Conservation (phyloP, 176 grass and related monocot species). For the Oryza rufipogon region DNA sequence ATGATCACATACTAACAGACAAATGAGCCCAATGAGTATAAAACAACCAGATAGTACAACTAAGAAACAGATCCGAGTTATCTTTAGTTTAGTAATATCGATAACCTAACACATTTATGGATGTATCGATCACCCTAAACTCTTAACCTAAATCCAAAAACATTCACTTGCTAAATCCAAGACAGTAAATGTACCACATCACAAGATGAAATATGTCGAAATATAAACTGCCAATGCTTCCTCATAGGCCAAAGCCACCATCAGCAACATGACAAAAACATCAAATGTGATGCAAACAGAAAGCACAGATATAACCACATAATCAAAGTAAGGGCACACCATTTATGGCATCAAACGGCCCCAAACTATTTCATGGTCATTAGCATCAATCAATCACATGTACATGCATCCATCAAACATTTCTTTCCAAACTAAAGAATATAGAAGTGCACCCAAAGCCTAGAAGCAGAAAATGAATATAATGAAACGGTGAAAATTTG, state of each 20-base stretch:
- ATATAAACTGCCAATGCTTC: background rate
- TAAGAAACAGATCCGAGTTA: background rate
- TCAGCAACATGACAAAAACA: background rate
- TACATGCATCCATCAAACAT: background rate
- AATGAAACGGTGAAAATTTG: background rate
- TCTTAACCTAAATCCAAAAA: background rate
- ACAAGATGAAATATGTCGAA: background rate
- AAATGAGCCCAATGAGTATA: background rate
- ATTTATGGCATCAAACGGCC: background rate
- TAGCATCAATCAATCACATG: background rate
- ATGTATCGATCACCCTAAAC: background rate
- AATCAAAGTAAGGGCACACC: background rate
- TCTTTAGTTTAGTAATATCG: background rate
- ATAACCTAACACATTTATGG: background rate
- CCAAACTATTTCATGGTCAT: background rate
- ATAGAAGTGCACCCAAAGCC: background rate
- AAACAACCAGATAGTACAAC: background rate
- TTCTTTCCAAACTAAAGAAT: background rate
- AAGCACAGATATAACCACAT: background rate
- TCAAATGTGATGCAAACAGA: slow-evolving; percentile 10
- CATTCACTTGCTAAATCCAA: background rate
- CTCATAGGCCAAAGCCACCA: background rate
- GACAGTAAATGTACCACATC: background rate
- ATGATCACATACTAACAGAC: background rate
- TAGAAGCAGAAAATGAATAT: background rate